phyloP scores from a whole-genome alignment of 2,329 filamentous ascomycete species.

The Ophiostoma triangulosporum region DNA sequence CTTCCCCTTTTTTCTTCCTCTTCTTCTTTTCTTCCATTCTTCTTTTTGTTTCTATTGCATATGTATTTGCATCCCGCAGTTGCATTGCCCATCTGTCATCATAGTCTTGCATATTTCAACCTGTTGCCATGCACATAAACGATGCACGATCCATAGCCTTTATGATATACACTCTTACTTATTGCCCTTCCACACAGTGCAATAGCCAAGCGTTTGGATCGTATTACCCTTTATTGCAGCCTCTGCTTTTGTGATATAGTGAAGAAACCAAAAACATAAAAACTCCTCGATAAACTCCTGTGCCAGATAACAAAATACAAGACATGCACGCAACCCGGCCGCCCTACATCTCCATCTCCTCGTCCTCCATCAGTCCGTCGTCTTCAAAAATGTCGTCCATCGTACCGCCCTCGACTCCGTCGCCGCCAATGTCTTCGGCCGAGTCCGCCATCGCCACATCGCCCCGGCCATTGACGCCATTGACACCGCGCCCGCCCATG shows the following conservation, averaged over 20 bases:
- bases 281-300: neutral
- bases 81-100: neutral
- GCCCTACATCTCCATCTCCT: conserved; percentile 25
- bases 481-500: conserved; percentile 20
- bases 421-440: conserved; percentile 40
- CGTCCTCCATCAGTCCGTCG: conserved; percentile 21
- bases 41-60: neutral
- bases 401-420: conserved; percentile 38
- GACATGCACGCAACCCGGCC: neutral
- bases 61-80: too few relatives aligned
- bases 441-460: conserved; percentile 12
- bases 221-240: neutral
- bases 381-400: conserved; percentile 35
- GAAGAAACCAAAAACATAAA: neutral
- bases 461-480: conserved; percentile 26
- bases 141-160: neutral
- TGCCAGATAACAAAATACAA: neutral
- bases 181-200: neutral
- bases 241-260: neutral
- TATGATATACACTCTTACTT: neutral
- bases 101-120: neutral
- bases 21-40: neutral
- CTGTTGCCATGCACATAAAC: neutral
- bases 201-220: too few relatives aligned
- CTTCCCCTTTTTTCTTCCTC: neutral